Base-by-base conservation (phyloP, 2,329 filamentous ascomycete species). In the Xylaria arbuscula region DNA sequence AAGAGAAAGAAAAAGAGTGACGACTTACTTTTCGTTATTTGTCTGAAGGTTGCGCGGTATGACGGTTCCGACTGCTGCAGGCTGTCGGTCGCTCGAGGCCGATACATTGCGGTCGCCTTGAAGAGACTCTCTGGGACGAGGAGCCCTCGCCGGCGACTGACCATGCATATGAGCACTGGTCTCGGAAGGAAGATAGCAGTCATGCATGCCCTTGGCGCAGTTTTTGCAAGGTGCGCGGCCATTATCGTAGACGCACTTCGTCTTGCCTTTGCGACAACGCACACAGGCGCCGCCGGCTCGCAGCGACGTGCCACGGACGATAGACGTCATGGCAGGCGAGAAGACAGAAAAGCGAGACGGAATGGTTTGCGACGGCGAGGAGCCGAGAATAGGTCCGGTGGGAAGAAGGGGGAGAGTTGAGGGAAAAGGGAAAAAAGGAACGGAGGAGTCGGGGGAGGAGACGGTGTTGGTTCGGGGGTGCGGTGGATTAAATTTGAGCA, bases 201-300 rank as follows among this genome's bases (percentile, higher is more conserved):
- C 86, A 78, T 89, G 87, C 85, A 88, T 86, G 68, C 87, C 87
- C 78, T 89, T 89, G 56, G 86, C 85, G 79, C 87, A 89, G 79
- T 89, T 89, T 77, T 87, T 87, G 81, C 87, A 89, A 13, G 87
- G 87, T n/a, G 86, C 85, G 76, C 86, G 83, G 60, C 86, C 87
- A 73, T 87, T 88, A 70, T 89, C 87, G 80, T 89, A 89, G 74
- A 89, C 87, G 70, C 87, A 89, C 75, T 88, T 89, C 61, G 87
- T 89, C 79, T 89, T 89, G 80, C 87, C 87, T 76, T 89, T 89
- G 77, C 87, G 86, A 79, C 87, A 89, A 78, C 87, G 86, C 72
- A 89, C 87, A 72, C 87, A 89, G 74, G 87, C 87, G 74, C 86
- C 87, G 76, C 87, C 87, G 77, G 87, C 87, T 76, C 87, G 83